Evolutionary conservation across 2,329 filamentous ascomycete species (phyloP), one percentile per base, ranked within the genome.

Genomic region (Periconia sp.): DNA sequence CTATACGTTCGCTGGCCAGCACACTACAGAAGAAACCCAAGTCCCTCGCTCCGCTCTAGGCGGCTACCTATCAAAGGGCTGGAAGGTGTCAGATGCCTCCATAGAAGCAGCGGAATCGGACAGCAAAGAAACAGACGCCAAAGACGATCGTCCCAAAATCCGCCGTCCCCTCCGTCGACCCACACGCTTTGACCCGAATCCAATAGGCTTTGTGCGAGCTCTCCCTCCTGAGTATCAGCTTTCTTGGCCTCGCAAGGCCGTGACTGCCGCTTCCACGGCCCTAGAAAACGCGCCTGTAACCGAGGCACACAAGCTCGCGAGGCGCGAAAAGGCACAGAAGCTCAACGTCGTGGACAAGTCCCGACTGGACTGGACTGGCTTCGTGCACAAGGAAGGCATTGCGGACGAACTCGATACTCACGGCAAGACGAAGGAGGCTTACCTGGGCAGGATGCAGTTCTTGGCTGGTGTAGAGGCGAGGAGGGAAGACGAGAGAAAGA

Each of bases 1-100:
- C 11, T 89, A 88, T 70, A 87, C 86, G 56, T 90, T 90, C 56
- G 87, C 87, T 24, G 87, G 87, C 21, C 82, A 86, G 57, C 77
- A 86, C 10, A 83, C 87, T 57, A 86, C 80, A 0, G 87, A 90
- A 59, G 84, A 88, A 62, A 89, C 88, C 63, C 71, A 85, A 9
- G 84, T 90, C 1, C 73, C 82, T 3, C 59, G 58, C 22, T 63
- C 63, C 4, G 50, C 58, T 10, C 56, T 68, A 23, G 57, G 56
- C n/a, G 45, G 54, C 24, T 57, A 68, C 46, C 38, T 60, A 16
- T 41, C 58, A 11, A 56, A 63, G 12, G 65, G 65, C 18, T 69
- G 66, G 66, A 63, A 52, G 40, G 34, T 53, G n/a, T 42, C 44
- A 16, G 50, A 57, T 18, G n/a, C 49, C 12, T 22, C 47, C 7